Percentiles rank a stretch among this genome's conserved stretches.
Evolutionary conservation across 1,139 yeast species (phyloP).

Genomic region (Taphrina confusa): DNA sequence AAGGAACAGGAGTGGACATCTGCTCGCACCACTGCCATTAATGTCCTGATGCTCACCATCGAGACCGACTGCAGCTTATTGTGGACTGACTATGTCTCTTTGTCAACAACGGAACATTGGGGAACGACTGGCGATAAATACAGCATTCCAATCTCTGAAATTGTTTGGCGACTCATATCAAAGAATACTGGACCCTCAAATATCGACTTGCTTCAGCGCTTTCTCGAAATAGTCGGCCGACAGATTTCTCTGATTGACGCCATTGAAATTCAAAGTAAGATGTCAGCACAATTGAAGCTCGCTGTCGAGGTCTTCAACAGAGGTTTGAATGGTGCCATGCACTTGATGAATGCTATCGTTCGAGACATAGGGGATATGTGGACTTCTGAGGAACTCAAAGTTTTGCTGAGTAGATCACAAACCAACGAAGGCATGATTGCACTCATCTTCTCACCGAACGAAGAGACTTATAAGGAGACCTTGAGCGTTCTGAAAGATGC

Average conservation of each 20-base stretch:
- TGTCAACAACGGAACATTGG: conserved; percentile 46
- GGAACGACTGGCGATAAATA: conserved; percentile 7
- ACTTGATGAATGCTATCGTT: conserved; percentile 41
- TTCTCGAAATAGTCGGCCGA: conserved; percentile 23
- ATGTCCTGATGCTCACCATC: conserved; percentile 11
- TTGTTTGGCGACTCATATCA: conserved; percentile 14
- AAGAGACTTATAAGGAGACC: conserved; percentile 56
- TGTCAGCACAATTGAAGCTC: conserved; percentile 14
- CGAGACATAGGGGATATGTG: conserved; percentile 52
- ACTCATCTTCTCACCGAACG: conserved; percentile 42
- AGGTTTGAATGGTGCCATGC: conserved; percentile 31
- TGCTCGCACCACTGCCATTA: background rate
- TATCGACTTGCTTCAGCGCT: conserved; percentile 20
- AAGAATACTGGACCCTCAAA: conserved; percentile 4
- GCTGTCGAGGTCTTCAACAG: conserved; percentile 32
- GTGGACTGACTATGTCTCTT: conserved; percentile 25
- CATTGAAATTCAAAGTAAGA: conserved; percentile 16
- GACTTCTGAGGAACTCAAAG: conserved; percentile 47
- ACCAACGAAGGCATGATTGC: conserved; percentile 42
- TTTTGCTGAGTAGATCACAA: conserved; percentile 47
- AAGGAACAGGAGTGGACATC: background rate
- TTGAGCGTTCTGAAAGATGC: conserved; percentile 73
- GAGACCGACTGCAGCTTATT: conserved; percentile 24
- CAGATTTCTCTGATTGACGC: conserved; percentile 25
- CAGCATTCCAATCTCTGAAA: background rate